Evolutionary conservation across 2,329 filamentous ascomycete species (phyloP).

Genomic region (Aspergillus sp.): DNA sequence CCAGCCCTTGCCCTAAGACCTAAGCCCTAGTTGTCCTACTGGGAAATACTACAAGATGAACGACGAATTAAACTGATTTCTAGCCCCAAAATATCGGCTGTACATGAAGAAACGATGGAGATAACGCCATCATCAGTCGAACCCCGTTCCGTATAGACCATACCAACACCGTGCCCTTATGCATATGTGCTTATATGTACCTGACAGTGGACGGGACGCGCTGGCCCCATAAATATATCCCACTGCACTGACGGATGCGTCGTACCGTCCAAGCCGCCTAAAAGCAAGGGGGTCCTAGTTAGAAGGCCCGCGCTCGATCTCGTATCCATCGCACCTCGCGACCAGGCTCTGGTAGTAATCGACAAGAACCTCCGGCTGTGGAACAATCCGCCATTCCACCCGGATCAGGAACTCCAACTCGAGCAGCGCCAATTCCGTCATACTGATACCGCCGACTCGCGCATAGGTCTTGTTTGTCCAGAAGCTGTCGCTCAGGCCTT

Average conservation of each 20-base stretch:
- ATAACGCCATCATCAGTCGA: constrained; percentile 1
- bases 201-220: constrained; percentile 6
- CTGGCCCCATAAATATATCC: not conserved
- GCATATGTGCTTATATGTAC: constrained; percentile 7
- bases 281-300: not conserved
- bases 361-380: constrained; percentile 82
- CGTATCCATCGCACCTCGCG: constrained; percentile 53
- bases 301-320: constrained; percentile 34
- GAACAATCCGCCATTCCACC: constrained; percentile 94
- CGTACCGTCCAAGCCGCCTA: not conserved
- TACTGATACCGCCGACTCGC: constrained; percentile 80
- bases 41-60: not conserved
- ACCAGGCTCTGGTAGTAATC: constrained; percentile 89
- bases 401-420: constrained; percentile 89
- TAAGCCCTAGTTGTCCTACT: constrained; percentile 13
- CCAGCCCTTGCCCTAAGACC: constrained; percentile 15
- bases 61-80: too few species aligned
- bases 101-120: too few species aligned
- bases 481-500: constrained; percentile 91
- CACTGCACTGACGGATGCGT: not conserved
- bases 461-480: constrained; percentile 98
- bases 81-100: too few species aligned
- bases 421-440: constrained; percentile 79
- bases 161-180: constrained; percentile 11
- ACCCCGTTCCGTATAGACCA: constrained; percentile 8